Base-by-base conservation (phyloP, 805 yeast genomes). In the Tetrapisispora namnaoensis region DNA sequence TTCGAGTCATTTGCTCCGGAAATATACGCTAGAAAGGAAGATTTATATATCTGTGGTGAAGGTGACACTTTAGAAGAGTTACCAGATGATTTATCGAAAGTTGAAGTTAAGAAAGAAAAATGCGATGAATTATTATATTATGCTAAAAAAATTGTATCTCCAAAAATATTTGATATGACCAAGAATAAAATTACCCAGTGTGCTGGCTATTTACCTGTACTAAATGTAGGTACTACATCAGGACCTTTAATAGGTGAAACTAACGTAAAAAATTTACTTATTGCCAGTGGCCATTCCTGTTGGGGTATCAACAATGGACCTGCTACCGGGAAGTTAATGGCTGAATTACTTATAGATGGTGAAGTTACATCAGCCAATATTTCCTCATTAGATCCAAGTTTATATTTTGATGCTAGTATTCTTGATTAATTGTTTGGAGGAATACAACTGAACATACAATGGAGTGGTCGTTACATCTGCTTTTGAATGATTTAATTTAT, bases 271-370 rank as follows among this genome's bases (percentile, higher is more conserved):
- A 81, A 82, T 51, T 70, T 91, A 52, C 85, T 71, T 57, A 66
- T 91, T 49, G 96, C 96, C 2, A 79, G 91, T 16, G 99, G 98
- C 0, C 99, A 91, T 67, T 85, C 96, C 16, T 93, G 98, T 69
- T 91, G 99, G 99, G 99, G 99, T 21, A 93, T 91, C 53, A 93
- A 91, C 69, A 91, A 93, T 66, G 96, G 96, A 0, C 97, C 97
- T 1, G 97, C 86, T 4, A 90, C 97, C 0, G 99, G 99, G n/a
- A 80, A 87, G 61, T 75, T 93, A 37, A 76, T 91, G 82, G 81
- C 95, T 54, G 98, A 91, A 68, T 60, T 91, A 48, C 66, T 91
- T 42, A 66, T 91, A 42, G 97, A 91, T 45, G 98, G 97, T 13
- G 79, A 78, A 54, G 83, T 84, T 9, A 73, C 68, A 36, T 78